Conservation (phyloP, 345 rosid genomes). For the Corchorus olitorius region DNA sequence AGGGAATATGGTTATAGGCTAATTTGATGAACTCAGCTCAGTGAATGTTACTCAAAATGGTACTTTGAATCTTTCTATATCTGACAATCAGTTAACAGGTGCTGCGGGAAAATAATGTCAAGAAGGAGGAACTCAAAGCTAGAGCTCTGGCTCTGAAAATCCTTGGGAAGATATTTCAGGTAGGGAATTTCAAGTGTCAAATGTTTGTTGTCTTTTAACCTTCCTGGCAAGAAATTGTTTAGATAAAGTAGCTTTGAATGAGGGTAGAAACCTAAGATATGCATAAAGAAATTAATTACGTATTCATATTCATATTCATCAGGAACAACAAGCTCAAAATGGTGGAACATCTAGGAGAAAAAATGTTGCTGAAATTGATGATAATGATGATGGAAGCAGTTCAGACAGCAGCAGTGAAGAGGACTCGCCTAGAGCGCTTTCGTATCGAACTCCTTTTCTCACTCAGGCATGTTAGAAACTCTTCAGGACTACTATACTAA, state of each 20-base stretch:
- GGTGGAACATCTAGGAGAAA: constrained; percentile 57
- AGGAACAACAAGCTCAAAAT: constrained; percentile 54
- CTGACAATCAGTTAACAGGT: constrained; percentile 44
- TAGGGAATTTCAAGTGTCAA: constrained; percentile 10
- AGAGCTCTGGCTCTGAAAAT: constrained; percentile 69
- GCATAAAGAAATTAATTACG: neutral
- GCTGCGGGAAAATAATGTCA: constrained; percentile 57
- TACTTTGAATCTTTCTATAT: neutral
- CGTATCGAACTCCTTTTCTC: constrained; percentile 82
- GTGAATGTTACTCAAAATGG: neutral
- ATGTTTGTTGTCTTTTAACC: neutral
- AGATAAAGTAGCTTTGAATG: neutral
- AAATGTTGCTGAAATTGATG: constrained; percentile 46
- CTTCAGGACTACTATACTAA: neutral
- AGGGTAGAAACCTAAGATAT: neutral
- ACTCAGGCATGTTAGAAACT: constrained; percentile 59
- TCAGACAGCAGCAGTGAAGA: constrained; percentile 81
- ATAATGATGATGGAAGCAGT: constrained; percentile 50
- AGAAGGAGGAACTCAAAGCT: constrained; percentile 75
- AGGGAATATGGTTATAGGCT: neutral
- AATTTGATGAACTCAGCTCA: neutral
- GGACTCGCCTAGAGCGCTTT: constrained; percentile 59
- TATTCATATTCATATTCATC: constrained; percentile 25
- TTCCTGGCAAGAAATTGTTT: neutral
- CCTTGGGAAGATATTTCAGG: constrained; percentile 92